Conservation (phyloP, 1,284 basidiomycete species). For the Papiliotrema nemorosa region DNA sequence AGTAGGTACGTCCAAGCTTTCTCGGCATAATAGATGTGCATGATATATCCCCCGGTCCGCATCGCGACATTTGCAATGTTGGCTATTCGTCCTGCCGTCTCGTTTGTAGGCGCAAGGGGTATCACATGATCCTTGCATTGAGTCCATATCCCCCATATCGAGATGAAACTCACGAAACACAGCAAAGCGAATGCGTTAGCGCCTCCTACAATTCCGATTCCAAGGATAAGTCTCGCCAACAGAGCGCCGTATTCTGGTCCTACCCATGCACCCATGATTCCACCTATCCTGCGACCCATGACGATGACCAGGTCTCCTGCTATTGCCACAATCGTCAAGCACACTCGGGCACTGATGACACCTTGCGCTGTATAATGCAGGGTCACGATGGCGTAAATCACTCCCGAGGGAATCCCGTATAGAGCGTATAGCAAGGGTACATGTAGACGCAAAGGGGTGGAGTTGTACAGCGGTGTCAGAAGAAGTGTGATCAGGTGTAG, state of each 20-base stretch:
- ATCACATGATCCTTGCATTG: background rate
- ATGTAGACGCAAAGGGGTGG: background rate
- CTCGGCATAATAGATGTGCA: background rate
- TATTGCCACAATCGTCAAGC: constrained; percentile 3
- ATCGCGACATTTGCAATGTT: background rate
- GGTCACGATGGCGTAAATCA: background rate
- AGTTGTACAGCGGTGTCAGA: constrained; percentile 9
- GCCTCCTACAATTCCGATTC: constrained; percentile 1
- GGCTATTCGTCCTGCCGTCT: background rate
- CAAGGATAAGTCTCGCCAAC: background rate
- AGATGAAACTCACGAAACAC: constrained; percentile 4
- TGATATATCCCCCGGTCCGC: background rate
- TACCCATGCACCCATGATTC: background rate
- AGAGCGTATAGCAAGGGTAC: background rate
- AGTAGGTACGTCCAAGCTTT: background rate
- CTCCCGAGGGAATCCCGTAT: background rate
- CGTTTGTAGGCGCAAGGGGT: background rate
- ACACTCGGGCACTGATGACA: background rate
- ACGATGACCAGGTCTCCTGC: constrained; percentile 4
- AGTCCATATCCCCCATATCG: background rate
- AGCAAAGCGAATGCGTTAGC: constrained; percentile 4
- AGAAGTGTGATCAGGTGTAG: background rate
- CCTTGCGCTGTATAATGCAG: background rate
- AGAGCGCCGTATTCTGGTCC: constrained; percentile 6
- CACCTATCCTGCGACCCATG: background rate